Evolutionary conservation across 2,329 filamentous ascomycete species (phyloP), one percentile per base, ranked within the genome.

Genomic region (Diaporthe destruens): DNA sequence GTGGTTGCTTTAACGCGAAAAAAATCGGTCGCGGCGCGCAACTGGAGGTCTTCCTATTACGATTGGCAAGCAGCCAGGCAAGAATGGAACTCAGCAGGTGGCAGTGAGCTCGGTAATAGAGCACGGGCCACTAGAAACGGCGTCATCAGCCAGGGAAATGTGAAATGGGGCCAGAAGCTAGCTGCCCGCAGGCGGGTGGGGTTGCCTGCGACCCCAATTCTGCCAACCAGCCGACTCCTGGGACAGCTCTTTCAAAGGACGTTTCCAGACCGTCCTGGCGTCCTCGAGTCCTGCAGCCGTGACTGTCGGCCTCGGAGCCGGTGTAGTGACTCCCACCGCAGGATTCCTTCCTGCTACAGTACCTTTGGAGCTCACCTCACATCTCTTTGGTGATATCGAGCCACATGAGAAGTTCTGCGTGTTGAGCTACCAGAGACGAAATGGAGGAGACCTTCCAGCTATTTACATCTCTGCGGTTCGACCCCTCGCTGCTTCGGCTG

Each of bases 401-500:
- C 23, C 7, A 9, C 2, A 20, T 7, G 53, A 25, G 4, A 7
- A 39, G n/a, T 18, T 8, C n/a, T 25, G 2, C 5, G 32, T 8
- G 18, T 25, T 25, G 4, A 39, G 20, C 8, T n/a, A 7, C 18
- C 5, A n/a, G 18, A 16, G 20, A 36, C 66, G 72, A 67, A 4
- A 85, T 84, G 83, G 75, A 80, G 16, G 78, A 82, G 20, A 78
- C 82, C 2, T 93, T 94, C 76, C 82, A 87, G 61, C 83, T 95
- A 42, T 92, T 94, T 78, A 92, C 91, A 3, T 92, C 93, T 0
- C 84, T 95, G 71, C 91, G 93, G 69, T 94, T 92, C 79, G 93
- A 96, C 76, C 86, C 88, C 20, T 79, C 80, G 1, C 87, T 96
- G 49, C 78, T 84, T 9, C 75, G 81, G 9, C 81, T 86, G 47